Evolutionary conservation across 1,139 yeast genomes (phyloP).

Genomic region (Groenewaldozyma sp.): DNA sequence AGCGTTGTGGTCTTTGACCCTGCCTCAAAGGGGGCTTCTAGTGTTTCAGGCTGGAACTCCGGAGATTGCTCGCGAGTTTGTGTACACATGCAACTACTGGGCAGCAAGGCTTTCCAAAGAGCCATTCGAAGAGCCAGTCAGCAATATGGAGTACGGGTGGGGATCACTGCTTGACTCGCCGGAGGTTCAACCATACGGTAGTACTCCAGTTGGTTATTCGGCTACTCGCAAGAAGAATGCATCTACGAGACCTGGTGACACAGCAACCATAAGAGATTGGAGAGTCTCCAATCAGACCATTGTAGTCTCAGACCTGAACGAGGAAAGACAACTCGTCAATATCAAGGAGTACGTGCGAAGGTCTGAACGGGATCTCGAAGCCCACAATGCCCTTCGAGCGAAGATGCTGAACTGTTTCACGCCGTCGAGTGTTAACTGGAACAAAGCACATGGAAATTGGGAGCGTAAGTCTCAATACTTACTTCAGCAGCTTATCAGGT

Average conservation of each 20-base stretch:
- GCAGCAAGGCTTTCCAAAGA: slow-evolving; percentile 74
- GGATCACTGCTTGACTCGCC: slow-evolving; percentile 17
- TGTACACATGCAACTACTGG: slow-evolving; percentile 80
- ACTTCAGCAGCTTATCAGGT: slow-evolving; percentile 25
- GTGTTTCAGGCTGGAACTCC: slow-evolving; percentile 45
- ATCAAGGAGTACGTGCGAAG: slow-evolving; percentile 20
- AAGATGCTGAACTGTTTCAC: slow-evolving; percentile 20
- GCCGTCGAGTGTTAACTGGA: slow-evolving; percentile 21
- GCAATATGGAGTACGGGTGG: slow-evolving; percentile 82
- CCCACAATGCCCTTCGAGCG: slow-evolving; percentile 22
- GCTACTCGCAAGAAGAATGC: slow-evolving; percentile 2
- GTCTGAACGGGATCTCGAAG: slow-evolving; percentile 24
- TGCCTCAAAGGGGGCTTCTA: slow-evolving; percentile 29
- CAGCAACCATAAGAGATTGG: slow-evolving; percentile 25
- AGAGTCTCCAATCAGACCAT: slow-evolving; percentile 25
- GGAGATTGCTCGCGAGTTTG: slow-evolving; percentile 60
- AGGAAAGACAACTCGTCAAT: slow-evolving; percentile 22
- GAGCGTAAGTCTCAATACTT: slow-evolving; percentile 26
- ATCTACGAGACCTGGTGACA: slow-evolving; percentile 20
- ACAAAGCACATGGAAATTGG: slow-evolving; percentile 27
- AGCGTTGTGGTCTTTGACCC: slow-evolving; percentile 29
- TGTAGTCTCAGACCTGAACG: slow-evolving; percentile 26
- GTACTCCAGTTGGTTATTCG: not conserved
- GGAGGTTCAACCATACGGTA: slow-evolving; percentile 2
- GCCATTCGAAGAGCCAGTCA: slow-evolving; percentile 52